Conservation (phyloP, 2,329 filamentous ascomycete species). For the Blastomyces percursus region DNA sequence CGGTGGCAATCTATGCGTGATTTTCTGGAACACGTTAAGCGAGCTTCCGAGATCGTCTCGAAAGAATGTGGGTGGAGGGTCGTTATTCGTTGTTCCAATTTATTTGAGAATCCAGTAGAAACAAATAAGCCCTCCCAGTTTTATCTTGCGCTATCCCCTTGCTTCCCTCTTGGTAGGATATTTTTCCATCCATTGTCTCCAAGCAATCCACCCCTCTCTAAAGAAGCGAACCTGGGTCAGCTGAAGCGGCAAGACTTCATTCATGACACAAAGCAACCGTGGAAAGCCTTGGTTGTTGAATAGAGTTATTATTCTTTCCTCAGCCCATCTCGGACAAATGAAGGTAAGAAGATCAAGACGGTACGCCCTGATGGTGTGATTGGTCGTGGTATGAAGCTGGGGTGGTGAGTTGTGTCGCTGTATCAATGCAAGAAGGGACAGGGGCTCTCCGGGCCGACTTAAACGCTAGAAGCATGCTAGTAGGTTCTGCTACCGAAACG, state of each 20-base stretch:
- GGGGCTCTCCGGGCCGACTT: background rate
- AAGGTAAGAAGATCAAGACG: background rate
- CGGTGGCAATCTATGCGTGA: background rate
- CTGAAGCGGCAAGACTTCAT: background rate
- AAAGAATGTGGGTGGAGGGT: background rate
- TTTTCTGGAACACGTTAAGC: background rate
- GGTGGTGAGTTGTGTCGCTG: background rate
- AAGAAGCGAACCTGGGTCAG: background rate
- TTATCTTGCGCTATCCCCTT: background rate
- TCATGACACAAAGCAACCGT: background rate
- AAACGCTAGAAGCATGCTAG: background rate
- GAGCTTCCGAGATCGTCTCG: background rate
- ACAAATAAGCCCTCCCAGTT: background rate
- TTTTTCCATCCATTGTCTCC: background rate
- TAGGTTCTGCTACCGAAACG: background rate
- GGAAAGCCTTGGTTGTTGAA: background rate
- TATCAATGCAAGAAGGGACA: background rate
- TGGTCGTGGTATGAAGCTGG: background rate
- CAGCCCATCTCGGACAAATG: background rate
- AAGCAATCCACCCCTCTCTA: background rate
- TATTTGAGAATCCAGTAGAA: background rate
- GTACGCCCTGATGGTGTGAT: background rate
- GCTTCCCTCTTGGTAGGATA: background rate
- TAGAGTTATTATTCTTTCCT: background rate
- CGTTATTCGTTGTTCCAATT: background rate